Base-by-base conservation (phyloP, 305 asterid genomes). In the Fraxinus velutina region DNA sequence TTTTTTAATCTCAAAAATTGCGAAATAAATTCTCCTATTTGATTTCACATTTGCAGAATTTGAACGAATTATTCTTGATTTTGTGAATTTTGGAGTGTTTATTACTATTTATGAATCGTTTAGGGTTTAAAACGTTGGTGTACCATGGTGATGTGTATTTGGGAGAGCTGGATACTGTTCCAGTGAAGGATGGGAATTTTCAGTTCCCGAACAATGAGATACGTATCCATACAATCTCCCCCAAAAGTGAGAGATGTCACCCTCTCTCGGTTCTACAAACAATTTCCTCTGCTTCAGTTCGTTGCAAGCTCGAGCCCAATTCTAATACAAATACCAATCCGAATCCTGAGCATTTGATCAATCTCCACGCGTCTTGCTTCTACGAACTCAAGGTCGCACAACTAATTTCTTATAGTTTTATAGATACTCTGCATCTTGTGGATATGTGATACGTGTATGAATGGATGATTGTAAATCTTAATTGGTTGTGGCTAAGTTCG, bases 81-180 rank as follows among this genome's bases (percentile, higher is more conserved):
- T 74, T 68, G 74, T 68, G 74, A 29, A 68, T 9, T 68, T 68
- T 6, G 74, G 21, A 68, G 39, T 9, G 13, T 60, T 27, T 21
- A 17, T 55, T 55, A 55, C 66, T n/a, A 55, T 66, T 55, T 19
- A 95, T 95, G 98, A 91, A 94, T 83, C 89, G 91, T 84, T 91
- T 96, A 96, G 99, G 98, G 97, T 90, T 93, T 86, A 94, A 88
- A 90, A 88, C 93, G 72, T 89, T 85, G 88, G 97, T 96, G 84
- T 92, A 86, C 86, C 91, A 90, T 34, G 97, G 98, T 1, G 98
- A 94, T 60, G 83, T 68, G 73, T 84, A 88, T 86, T 82, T 96
- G 82, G 98, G 99, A 86, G 99, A 92, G 34, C 79, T 96, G 86
- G 95, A 94, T 29, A 78, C 86, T 75, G 84, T 95, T 77, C 89